phyloP scores from a whole-genome alignment of 768 basidiomycete species.

The Paxillus rubicundulus region DNA sequence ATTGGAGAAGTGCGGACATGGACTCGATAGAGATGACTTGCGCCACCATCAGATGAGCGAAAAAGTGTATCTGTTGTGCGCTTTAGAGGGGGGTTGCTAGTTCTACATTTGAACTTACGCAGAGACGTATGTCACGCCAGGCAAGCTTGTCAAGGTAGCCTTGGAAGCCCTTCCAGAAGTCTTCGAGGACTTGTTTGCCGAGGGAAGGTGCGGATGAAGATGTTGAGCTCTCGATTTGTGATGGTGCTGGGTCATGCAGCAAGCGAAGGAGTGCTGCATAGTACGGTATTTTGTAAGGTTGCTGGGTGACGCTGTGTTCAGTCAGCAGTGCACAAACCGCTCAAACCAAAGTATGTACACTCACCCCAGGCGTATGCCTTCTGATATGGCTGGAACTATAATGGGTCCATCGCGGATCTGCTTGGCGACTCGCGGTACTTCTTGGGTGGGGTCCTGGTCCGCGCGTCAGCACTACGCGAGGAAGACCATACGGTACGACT shows the following conservation, averaged over 20 bases:
- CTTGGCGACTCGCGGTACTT: constrained; percentile 62
- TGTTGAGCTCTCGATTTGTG: constrained; percentile 36
- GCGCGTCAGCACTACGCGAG: constrained; percentile 5
- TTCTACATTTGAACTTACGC: constrained; percentile 50
- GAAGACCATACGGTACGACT: constrained; percentile 30
- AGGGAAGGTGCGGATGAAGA: constrained; percentile 40
- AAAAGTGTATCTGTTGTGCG: constrained; percentile 77
- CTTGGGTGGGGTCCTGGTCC: constrained; percentile 64
- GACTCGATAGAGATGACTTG: constrained; percentile 74
- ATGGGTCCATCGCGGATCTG: constrained; percentile 60
- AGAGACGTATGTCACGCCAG: constrained; percentile 88
- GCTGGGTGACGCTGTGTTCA: constrained; percentile 70
- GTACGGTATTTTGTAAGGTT: constrained; percentile 90
- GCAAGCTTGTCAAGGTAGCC: constrained; percentile 82
- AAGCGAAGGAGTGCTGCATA: constrained; percentile 79
- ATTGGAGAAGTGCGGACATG: constrained; percentile 75
- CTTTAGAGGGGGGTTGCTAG: constrained; percentile 2
- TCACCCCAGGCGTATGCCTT: constrained; percentile 74
- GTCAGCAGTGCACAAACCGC: constrained; percentile 6
- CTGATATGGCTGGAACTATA: constrained; percentile 64
- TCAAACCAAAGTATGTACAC: background rate
- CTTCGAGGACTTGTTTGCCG: constrained; percentile 75
- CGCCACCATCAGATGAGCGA: constrained; percentile 81
- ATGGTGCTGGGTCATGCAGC: constrained; percentile 48
- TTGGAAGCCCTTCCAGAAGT: constrained; percentile 91